A percentile compares a stretch with the other conserved stretches of the same genome.
Conservation (phyloP, 2,329 filamentous ascomycete genomes). For the Penicillium paneum region DNA sequence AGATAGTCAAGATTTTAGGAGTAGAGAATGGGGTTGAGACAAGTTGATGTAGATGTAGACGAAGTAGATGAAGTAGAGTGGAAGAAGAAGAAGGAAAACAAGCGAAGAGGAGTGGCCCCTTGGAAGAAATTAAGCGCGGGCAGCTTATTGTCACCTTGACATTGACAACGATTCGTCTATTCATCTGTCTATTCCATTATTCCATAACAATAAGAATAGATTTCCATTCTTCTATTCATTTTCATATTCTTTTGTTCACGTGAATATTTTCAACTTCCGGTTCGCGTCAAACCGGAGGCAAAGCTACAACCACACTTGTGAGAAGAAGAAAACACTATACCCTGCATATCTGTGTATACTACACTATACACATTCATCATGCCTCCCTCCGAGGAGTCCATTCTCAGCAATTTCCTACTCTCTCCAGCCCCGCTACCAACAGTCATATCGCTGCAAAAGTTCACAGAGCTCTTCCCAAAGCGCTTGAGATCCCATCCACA, state of each 20-base stretch:
- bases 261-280: neutral
- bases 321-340: neutral
- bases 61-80: neutral
- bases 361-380: conserved; percentile 44
- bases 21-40: neutral
- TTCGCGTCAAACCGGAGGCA: neutral
- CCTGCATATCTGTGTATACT: neutral
- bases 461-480: conserved; percentile 72
- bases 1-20: neutral
- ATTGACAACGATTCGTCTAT: neutral
- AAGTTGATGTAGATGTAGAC: neutral
- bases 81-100: conserved; percentile 3
- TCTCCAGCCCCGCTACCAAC: conserved; percentile 70
- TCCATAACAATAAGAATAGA: neutral
- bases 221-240: neutral
- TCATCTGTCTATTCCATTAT: neutral
- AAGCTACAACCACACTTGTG: neutral
- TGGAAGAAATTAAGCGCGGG: conserved; percentile 13
- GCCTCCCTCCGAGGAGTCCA: conserved; percentile 70
- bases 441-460: conserved; percentile 70
- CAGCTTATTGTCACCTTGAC: conserved; percentile 7
- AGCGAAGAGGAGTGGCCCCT: conserved; percentile 16
- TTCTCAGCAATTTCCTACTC: conserved; percentile 75
- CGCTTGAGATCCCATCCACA: conserved; percentile 63
- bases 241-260: neutral